Percentiles rank a stretch among this genome's conserved stretches.
These are phyloP conservation scores for Fusarium gaditjirri DNA, from an alignment of 2,329 filamentous ascomycete genomes.

Conservation along the genomic window DNA sequence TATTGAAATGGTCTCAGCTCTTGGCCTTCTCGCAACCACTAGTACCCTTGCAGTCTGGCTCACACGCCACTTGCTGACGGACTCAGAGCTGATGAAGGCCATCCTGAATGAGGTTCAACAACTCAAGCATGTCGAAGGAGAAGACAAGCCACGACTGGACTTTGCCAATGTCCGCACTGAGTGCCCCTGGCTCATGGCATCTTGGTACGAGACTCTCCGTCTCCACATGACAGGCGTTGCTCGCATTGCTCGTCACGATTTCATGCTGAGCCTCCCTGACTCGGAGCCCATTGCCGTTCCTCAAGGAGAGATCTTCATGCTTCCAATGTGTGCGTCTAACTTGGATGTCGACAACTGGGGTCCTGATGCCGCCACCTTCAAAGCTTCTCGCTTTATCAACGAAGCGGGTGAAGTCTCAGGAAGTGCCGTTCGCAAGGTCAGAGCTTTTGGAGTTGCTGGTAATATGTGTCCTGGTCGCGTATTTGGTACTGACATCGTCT, in stretches of 20 bases:
- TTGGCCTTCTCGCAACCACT: conserved; percentile 47
- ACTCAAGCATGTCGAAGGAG: conserved; percentile 20
- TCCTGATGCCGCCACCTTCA: conserved; percentile 41
- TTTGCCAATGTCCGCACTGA: conserved; percentile 38
- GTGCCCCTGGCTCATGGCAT: conserved; percentile 47
- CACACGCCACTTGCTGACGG: conserved; percentile 42
- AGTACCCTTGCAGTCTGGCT: conserved; percentile 48
- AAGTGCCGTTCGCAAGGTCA: conserved; percentile 41
- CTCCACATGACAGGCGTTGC: conserved; percentile 48
- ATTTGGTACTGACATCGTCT: conserved; percentile 46
- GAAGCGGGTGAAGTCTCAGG: conserved; percentile 35
- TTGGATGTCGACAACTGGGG: conserved; percentile 45
- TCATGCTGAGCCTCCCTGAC: conserved; percentile 36
- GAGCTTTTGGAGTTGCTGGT: conserved; percentile 47
- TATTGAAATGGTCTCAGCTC: conserved; percentile 48
- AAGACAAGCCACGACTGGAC: conserved; percentile 33
- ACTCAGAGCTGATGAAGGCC: conserved; percentile 29
- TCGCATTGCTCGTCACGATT: conserved; percentile 45
- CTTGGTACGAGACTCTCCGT: conserved; percentile 48
- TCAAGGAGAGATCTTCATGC: conserved; percentile 46
- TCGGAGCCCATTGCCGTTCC: conserved; percentile 35
- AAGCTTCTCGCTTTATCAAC: conserved; percentile 45
- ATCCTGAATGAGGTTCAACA: conserved; percentile 40
- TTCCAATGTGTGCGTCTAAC: conserved; percentile 49
- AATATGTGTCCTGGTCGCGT: conserved; percentile 48